Base-by-base conservation (phyloP, 2,329 filamentous ascomycete genomes). In the Chalaropsis ovoidea region DNA sequence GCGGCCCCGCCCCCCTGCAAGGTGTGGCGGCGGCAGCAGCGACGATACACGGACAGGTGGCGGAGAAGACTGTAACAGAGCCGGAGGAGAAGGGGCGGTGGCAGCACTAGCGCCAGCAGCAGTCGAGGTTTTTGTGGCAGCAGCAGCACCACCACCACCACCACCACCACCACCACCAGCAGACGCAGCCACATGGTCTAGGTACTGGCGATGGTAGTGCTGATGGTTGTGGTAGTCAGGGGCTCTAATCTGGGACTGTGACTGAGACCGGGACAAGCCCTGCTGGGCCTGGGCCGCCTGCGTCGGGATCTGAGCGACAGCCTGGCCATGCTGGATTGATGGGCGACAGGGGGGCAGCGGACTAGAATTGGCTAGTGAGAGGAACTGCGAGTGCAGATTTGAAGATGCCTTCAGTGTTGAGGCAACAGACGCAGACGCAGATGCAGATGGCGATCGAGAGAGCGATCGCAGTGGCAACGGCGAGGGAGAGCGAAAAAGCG, bases 1-100 rank as follows among this genome's bases (percentile, higher is more conserved):
- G 24, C 52, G 52, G 47, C 47, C 47, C 10, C 10, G 13, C 17
- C 27, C 27, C 13, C 54, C 27, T 19, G 54, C 27, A 19, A 58
- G 27, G 24, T 58, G 54, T 58, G 54, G n/a, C 31, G 54, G 54
- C 15, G 54, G 54, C 54, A 58, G 10, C 27, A 58, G 31, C 54
- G 54, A 58, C 8, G 54, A 58, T 58, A 39, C 39, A 58, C 54
- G 54, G 27, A 35, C 54, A 35, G 54, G 54, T 39, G 54, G 54
- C 27, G 54, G 54, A 58, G 54, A 58, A 4, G 54, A 58, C 27
- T 58, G 54, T 27, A 58, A 58, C 31, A n/a, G 54, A 35, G 27
- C 39, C 54, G 54, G 27, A 39, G 27, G 8, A 17, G 39, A n/a
- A 58, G 54, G 27, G 54, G 54, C 10, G 11, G 49, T 6, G 2